phyloP scores from a whole-genome alignment of 176 grass and related monocot genomes.

The Zoysia japonica region DNA sequence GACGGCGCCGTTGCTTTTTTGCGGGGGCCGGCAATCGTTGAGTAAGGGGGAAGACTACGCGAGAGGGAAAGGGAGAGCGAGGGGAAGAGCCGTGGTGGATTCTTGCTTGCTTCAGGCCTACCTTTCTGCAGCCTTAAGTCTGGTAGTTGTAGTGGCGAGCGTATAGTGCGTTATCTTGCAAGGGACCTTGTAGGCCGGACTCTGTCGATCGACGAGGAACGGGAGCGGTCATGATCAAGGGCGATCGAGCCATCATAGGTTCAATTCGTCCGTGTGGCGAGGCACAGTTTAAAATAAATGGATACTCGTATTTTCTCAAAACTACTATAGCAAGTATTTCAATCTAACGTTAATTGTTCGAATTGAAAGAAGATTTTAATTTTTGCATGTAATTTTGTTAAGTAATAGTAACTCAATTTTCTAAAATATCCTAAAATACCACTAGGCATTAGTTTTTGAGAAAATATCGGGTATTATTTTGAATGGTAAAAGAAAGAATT shows the following conservation, averaged over 20 bases:
- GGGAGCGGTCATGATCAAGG: constrained; percentile 46
- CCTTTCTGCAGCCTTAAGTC: constrained; percentile 82
- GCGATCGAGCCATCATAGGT: constrained; percentile 1
- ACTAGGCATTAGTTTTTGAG: too few species aligned
- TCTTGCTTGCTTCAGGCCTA: constrained; percentile 76
- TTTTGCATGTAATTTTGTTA: too few species aligned
- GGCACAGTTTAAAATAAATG: constrained; percentile 46
- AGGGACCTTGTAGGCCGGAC: constrained; percentile 42
- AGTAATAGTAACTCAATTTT: too few species aligned
- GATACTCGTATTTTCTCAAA: not conserved
- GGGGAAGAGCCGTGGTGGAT: constrained; percentile 41
- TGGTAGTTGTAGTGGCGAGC: constrained; percentile 88
- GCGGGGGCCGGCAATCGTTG: constrained; percentile 28
- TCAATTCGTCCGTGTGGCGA: constrained; percentile 31
- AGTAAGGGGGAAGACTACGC: constrained; percentile 64
- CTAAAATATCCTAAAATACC: too few species aligned
- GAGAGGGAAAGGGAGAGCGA: not conserved
- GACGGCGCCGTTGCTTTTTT: constrained; percentile 39
- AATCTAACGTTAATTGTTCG: too few species aligned
- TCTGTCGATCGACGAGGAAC: not conserved
- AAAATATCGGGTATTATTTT: too few species aligned
- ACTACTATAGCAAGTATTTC: too few species aligned
- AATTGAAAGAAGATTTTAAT: too few species aligned
- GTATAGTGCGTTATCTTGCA: constrained; percentile 54
- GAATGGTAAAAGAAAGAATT: not conserved